Percentiles rank a stretch among this genome's conserved stretches.
phyloP scores from a whole-genome alignment of 2,329 filamentous ascomycete genomes.

The Rutstroemia sp. region DNA sequence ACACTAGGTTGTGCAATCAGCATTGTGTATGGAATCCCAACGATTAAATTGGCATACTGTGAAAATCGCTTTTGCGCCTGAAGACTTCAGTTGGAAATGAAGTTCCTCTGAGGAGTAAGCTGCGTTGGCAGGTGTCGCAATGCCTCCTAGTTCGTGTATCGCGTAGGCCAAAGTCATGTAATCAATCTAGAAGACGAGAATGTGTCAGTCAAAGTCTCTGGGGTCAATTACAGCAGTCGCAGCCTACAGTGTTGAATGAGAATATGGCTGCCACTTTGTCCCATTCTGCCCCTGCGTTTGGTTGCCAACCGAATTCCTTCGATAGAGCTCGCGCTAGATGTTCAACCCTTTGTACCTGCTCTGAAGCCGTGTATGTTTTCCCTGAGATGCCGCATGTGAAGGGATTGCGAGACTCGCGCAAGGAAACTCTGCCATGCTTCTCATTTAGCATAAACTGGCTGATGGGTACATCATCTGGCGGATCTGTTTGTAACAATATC shows the following conservation, averaged over 20 bases:
- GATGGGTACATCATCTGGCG: constrained; percentile 66
- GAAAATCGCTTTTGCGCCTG: constrained; percentile 63
- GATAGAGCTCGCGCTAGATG: constrained; percentile 59
- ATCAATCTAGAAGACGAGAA: constrained; percentile 50
- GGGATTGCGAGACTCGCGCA: constrained; percentile 57
- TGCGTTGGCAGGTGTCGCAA: constrained; percentile 77
- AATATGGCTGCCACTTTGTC: constrained; percentile 74
- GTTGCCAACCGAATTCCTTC: constrained; percentile 63
- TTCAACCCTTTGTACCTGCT: constrained; percentile 61
- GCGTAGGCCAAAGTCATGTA: constrained; percentile 67
- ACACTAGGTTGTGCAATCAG: constrained; percentile 35
- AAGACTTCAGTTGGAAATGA: constrained; percentile 73
- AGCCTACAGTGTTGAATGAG: constrained; percentile 67
- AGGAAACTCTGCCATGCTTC: constrained; percentile 56
- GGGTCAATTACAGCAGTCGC: background rate
- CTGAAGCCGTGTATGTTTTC: constrained; percentile 53
- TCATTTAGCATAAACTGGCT: constrained; percentile 73
- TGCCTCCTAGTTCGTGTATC: constrained; percentile 65
- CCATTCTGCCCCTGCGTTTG: constrained; percentile 68
- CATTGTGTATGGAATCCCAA: background rate
- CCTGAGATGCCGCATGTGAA: constrained; percentile 73
- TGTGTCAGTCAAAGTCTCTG: background rate
- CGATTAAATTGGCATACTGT: constrained; percentile 54
- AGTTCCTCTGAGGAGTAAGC: constrained; percentile 78
- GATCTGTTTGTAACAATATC: constrained; percentile 11